These are phyloP conservation scores for Ceratorhiza oryzae-sativae DNA, from an alignment of 1,284 basidiomycete species.

Conservation along the genomic window DNA sequence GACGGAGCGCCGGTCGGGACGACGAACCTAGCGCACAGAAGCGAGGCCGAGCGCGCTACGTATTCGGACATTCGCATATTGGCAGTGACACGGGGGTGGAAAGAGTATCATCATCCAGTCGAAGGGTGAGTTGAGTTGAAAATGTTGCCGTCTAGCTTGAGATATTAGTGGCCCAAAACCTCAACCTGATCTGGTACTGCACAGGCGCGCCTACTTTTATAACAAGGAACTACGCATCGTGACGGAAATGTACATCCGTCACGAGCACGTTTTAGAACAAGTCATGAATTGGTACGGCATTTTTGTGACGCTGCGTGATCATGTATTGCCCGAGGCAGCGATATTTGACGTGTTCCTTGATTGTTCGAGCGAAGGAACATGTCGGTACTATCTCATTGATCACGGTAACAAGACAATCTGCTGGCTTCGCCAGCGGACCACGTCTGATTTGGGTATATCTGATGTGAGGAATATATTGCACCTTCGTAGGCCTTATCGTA, in stretches of 20 bases:
- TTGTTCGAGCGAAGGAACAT: conserved; percentile 19
- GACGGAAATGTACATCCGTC: conserved; percentile 20
- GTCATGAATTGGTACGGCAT: conserved; percentile 12
- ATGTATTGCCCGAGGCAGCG: background rate
- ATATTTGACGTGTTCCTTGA: conserved; percentile 28
- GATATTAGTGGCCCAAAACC: background rate
- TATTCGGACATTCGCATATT: background rate
- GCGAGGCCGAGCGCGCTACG: background rate
- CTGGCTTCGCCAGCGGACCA: conserved; percentile 28
- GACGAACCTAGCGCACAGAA: background rate
- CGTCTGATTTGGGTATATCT: conserved; percentile 20
- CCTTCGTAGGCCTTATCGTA: conserved; percentile 19
- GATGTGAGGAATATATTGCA: conserved; percentile 17
- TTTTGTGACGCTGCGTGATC: conserved; percentile 7
- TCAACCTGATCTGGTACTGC: background rate
- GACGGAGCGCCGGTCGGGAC: background rate
- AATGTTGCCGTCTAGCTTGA: too few species aligned
- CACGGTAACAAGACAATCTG: conserved; percentile 27
- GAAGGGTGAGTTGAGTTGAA: conserved; percentile 38
- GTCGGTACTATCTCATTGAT: conserved; percentile 34
- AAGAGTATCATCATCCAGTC: conserved; percentile 29
- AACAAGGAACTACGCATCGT: conserved; percentile 10
- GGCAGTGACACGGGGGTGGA: background rate
- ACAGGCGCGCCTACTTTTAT: conserved; percentile 25
- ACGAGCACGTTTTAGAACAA: background rate